These are phyloP conservation scores for Tirmania nivea DNA, from an alignment of 495 filamentous ascomycete genomes.

Conservation along the genomic window DNA sequence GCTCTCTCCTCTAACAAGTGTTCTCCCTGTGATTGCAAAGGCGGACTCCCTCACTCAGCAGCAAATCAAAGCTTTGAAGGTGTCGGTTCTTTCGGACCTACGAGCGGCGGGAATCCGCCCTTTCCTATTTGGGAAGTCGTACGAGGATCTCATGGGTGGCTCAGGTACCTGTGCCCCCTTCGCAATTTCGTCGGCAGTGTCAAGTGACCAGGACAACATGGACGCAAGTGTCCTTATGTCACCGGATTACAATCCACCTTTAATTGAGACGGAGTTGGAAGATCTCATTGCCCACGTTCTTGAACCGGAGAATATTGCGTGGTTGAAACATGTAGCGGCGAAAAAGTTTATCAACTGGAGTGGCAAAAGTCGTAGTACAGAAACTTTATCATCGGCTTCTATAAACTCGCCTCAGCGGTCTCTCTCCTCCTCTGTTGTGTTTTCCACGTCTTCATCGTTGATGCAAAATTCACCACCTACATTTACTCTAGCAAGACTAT, in stretches of 20 bases:
- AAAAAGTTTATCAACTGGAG: conserved; percentile 67
- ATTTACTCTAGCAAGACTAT: conserved; percentile 47
- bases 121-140: conserved; percentile 40
- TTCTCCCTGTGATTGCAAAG: conserved; percentile 66
- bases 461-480: conserved; percentile 26
- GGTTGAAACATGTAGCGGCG: conserved; percentile 67
- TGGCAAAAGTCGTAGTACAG: neutral
- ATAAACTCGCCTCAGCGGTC: neutral
- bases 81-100: conserved; percentile 37
- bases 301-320: conserved; percentile 56
- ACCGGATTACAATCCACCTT: conserved; percentile 72
- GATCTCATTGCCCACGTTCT: conserved; percentile 54
- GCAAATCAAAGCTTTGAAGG: conserved; percentile 40
- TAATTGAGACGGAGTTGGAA: conserved; percentile 54
- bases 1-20: conserved; percentile 58
- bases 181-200: conserved; percentile 58
- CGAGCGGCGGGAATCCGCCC: conserved; percentile 37
- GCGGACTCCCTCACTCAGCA: conserved; percentile 43
- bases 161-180: conserved; percentile 33
- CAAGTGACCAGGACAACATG: conserved; percentile 68
- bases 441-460: conserved; percentile 13
- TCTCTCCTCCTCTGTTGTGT: conserved; percentile 7
- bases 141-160: conserved; percentile 14
- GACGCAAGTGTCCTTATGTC: conserved; percentile 91
- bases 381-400: too few relatives aligned